Evolutionary conservation across 352 stramenopile genomes (phyloP).

Genomic region (Globisporangium canariense): DNA sequence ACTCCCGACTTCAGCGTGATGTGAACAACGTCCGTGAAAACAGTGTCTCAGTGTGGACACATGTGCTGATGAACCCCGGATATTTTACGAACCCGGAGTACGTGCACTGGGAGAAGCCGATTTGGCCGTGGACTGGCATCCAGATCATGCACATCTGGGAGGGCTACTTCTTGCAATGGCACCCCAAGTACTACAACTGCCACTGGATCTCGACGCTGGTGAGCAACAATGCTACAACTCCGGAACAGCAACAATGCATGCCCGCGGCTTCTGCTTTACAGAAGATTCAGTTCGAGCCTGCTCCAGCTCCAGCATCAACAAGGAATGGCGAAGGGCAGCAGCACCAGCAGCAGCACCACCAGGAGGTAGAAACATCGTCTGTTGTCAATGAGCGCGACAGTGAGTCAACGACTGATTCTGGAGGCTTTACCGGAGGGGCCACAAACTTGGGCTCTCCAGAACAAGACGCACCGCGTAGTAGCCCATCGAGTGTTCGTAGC

Average conservation of each 20-base stretch:
- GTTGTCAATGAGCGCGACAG: constrained; percentile 4
- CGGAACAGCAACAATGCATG: constrained; percentile 10
- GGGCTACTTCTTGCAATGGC: constrained; percentile 84
- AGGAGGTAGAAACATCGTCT: not conserved
- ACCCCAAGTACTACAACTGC: constrained; percentile 80
- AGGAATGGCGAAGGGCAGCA: not conserved
- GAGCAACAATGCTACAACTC: constrained; percentile 9
- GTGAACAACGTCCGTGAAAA: constrained; percentile 48
- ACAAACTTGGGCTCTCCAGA: not conserved
- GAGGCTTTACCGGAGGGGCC: not conserved
- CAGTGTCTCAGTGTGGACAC: constrained; percentile 80
- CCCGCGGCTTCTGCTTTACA: not conserved
- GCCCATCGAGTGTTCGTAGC: constrained; percentile 14
- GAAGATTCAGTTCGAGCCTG: constrained; percentile 12
- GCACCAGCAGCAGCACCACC: not conserved
- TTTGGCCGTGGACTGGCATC: constrained; percentile 79
- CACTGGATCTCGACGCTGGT: constrained; percentile 63
- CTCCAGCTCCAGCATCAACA: not conserved
- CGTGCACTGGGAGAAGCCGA: constrained; percentile 38
- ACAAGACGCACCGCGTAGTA: constrained; percentile 11
- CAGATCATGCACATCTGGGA: constrained; percentile 84
- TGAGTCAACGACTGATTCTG: not conserved
- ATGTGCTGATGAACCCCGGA: constrained; percentile 47
- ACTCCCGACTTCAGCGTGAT: constrained; percentile 67
- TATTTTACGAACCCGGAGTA: constrained; percentile 57